A percentile compares a stretch with the other conserved stretches of the same genome.
Conservation (phyloP, 371 early-diverging fungal species). For the Fennellomyces sp. region DNA sequence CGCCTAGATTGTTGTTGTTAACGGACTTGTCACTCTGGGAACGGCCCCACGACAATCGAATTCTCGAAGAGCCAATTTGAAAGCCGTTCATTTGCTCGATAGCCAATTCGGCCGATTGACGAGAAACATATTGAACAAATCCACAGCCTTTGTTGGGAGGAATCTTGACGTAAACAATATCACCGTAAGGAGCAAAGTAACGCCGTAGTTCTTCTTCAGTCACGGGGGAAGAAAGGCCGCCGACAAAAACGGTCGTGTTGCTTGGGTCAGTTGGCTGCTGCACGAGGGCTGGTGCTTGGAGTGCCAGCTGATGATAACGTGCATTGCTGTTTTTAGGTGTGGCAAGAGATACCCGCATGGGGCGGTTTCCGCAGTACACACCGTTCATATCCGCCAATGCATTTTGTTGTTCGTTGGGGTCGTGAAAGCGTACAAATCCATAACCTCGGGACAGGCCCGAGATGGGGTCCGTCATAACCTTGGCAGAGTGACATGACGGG, state of each 20-base stretch:
- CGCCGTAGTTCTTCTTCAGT: constrained; percentile 81
- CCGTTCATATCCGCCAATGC: constrained; percentile 85
- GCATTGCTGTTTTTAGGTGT: constrained; percentile 63
- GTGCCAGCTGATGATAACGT: constrained; percentile 28
- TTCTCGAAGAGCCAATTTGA: constrained; percentile 77
- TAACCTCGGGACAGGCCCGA: constrained; percentile 79
- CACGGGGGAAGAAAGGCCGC: constrained; percentile 77
- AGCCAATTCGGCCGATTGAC: constrained; percentile 84
- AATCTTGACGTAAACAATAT: constrained; percentile 88
- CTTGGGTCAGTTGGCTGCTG: constrained; percentile 47
- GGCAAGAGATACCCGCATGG: constrained; percentile 85
- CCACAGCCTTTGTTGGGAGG: constrained; percentile 94
- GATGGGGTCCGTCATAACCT: constrained; percentile 79
- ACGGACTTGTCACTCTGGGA: constrained; percentile 34
- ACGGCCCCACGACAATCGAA: constrained; percentile 92
- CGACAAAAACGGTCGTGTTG: constrained; percentile 94
- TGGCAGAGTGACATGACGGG: constrained; percentile 74
- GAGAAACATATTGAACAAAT: constrained; percentile 86
- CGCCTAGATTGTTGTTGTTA: constrained; percentile 86
- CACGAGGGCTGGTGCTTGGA: constrained; percentile 44
- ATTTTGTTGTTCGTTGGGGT: constrained; percentile 73
- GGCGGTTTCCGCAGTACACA: constrained; percentile 69
- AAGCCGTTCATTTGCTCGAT: constrained; percentile 86
- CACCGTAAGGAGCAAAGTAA: constrained; percentile 83
- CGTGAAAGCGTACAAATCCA: constrained; percentile 84